Conservation (phyloP, 2,329 filamentous ascomycete species). For the Fusarium sp. region DNA sequence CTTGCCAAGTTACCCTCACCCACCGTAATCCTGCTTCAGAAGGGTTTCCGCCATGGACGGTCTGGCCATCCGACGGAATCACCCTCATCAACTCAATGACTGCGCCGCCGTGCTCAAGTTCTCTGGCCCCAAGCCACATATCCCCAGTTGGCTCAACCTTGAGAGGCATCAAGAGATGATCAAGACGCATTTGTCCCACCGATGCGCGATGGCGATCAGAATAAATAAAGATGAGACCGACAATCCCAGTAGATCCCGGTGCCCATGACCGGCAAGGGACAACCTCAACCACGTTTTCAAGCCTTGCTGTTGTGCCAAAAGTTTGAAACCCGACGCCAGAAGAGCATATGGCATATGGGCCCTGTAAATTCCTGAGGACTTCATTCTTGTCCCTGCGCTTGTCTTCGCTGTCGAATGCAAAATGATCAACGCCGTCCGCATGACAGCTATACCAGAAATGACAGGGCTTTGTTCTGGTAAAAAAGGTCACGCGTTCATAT, state of each 20-base stretch:
- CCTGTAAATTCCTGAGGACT: background rate
- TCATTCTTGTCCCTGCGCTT: background rate
- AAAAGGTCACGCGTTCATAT: conserved; percentile 4
- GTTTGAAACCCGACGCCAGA: background rate
- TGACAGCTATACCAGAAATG: conserved; percentile 9
- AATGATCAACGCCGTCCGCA: background rate
- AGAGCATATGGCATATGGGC: background rate
- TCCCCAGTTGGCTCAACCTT: background rate
- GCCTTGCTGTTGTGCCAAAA: background rate
- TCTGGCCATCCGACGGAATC: background rate
- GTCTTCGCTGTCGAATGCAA: conserved; percentile 14
- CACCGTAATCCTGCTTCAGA: background rate
- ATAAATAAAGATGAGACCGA: conserved; percentile 7
- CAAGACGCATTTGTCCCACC: conserved; percentile 16
- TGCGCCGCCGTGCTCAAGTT: background rate
- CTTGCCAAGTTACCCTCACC: background rate
- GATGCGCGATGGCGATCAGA: conserved; percentile 15
- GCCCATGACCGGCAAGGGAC: conserved; percentile 3
- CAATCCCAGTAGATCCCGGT: conserved; percentile 8
- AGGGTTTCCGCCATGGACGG: background rate
- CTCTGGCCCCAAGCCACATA: conserved; percentile 5
- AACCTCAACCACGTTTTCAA: background rate
- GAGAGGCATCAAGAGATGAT: conserved; percentile 1
- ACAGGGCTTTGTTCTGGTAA: background rate
- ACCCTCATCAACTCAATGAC: conserved; percentile 8